Evolutionary conservation across 495 filamentous ascomycete genomes (phyloP).

Genomic region (Xylaria acuta): DNA sequence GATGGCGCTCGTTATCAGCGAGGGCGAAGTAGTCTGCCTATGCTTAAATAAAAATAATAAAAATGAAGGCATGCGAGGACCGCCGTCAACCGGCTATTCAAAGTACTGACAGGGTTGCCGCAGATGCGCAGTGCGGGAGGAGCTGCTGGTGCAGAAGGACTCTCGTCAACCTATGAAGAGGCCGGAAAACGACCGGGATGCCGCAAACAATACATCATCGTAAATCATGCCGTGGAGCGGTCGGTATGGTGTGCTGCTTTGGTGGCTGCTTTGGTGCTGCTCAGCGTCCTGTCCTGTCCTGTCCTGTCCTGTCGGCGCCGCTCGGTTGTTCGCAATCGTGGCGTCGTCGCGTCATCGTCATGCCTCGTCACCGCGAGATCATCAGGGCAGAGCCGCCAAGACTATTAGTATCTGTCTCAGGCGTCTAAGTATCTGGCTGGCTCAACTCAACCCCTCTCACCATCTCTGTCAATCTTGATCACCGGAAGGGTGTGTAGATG

Average conservation of each 20-base stretch:
- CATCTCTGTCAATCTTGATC: conserved; percentile 2
- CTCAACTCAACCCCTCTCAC: conserved; percentile 4
- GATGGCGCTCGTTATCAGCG: conserved; percentile 3
- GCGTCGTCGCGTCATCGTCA: conserved; percentile 19
- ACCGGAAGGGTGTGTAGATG: not conserved
- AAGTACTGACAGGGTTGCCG: conserved; percentile 2
- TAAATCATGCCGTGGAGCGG: conserved; percentile 25
- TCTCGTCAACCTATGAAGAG: not conserved
- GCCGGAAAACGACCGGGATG: conserved; percentile 12
- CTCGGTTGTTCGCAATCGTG: not conserved
- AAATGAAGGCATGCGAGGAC: not conserved
- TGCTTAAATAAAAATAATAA: no score
- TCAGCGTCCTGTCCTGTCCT: not conserved
- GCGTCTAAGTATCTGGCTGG: not conserved
- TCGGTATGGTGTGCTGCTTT: not conserved
- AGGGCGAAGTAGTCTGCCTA: conserved; percentile 1
- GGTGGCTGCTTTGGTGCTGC: not conserved
- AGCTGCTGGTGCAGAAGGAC: not conserved
- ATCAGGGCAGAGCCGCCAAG: conserved; percentile 5
- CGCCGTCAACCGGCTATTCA: not conserved
- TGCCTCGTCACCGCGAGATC: conserved; percentile 25
- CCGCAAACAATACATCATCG: conserved; percentile 23
- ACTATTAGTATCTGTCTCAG: not conserved
- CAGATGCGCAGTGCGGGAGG: conserved; percentile 20
- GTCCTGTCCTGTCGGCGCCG: not conserved